Base-by-base conservation (phyloP, 345 rosid species). In the Arabidopsis suecica region DNA sequence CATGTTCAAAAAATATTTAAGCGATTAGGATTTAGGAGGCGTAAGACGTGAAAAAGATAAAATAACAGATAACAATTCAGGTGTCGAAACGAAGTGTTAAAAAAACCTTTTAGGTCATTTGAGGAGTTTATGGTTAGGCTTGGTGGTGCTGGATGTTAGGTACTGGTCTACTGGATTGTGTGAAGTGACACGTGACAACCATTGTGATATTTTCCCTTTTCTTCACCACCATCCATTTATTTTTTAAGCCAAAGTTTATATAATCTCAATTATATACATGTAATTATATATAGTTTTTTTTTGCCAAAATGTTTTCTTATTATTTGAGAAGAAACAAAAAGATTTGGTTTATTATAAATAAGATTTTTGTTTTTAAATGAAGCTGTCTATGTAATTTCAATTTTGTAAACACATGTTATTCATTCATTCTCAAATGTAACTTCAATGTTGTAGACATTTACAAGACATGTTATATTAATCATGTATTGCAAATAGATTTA, bases 101-200 rank as follows among this genome's bases (percentile, higher is more conserved):
- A 61, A 37, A 41, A 37, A 49, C 9, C 18, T 16, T 16, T 16
- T 16, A n/a, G 16, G 11, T 37, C 14, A 3, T 7, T n/a, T 11
- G 33, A 36, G 33, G 47, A 49, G 70, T 66, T 67, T 2, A 16
- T 67, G 61, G 55, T 63, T 72, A 41, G 77, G 61, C 63, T 50
- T 41, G 10, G 16, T 42, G 60, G 60, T 70, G 33, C 32, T 73
- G 55, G 23, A 54, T 11, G 22, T 63, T 72, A 53, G 77, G 70
- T 47, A 20, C 14, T 53, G 53, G 44, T 51, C 62, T 51, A 53
- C 60, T 36, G 20, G 61, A 71, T 25, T 16, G 32, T 41, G 63
- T 72, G 45, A 53, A 63, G 23, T 53, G 50, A 53, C 53, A 37
- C 61, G 60, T 71, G 47, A 50, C 55, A 20, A 14, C 8, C 63